phyloP scores from a whole-genome alignment of 2,329 filamentous ascomycete genomes.

The Phyllosticta citriasiana region DNA sequence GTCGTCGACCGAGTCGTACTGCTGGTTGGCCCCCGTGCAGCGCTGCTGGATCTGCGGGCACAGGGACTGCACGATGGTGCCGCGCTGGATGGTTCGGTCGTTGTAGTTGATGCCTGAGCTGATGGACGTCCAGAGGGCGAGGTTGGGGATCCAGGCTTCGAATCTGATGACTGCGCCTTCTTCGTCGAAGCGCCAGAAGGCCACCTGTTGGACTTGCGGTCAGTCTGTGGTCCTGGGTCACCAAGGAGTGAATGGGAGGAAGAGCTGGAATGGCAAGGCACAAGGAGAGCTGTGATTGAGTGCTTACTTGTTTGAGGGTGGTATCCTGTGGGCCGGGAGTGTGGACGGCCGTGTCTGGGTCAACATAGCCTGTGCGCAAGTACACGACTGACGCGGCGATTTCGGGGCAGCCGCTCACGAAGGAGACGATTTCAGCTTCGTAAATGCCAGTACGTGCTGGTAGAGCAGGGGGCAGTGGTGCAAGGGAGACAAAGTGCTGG shows the following conservation, averaged over 20 bases:
- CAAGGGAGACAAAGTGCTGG: conserved; percentile 37
- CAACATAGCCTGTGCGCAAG: conserved; percentile 12
- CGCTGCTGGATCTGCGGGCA: conserved; percentile 25
- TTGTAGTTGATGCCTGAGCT: conserved; percentile 19
- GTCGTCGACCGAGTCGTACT: conserved; percentile 26
- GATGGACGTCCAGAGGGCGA: conserved; percentile 29
- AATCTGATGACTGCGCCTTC: conserved; percentile 34
- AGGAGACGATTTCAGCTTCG: conserved; percentile 17
- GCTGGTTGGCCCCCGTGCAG: conserved; percentile 28
- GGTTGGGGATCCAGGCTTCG: conserved; percentile 36
- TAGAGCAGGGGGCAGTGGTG: conserved; percentile 25
- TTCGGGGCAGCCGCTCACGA: conserved; percentile 26
- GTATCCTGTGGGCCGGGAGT: not conserved
- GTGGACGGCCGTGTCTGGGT: not conserved
- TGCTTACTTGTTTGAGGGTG: not conserved
- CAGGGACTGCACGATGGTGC: conserved; percentile 19
- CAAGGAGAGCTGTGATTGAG: not conserved
- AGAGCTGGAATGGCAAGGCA: no score
- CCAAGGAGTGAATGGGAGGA: no score
- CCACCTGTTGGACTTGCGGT: conserved; percentile 15
- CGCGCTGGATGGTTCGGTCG: conserved; percentile 17
- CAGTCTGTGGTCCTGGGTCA: no score
- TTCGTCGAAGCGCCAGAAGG: conserved; percentile 40
- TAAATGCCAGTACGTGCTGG: conserved; percentile 16
- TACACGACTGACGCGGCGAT: conserved; percentile 31